Percentiles rank a stretch among this genome's conserved stretches.
Conservation (phyloP, 2,329 filamentous ascomycete species). For the Microascus cirrosus region DNA sequence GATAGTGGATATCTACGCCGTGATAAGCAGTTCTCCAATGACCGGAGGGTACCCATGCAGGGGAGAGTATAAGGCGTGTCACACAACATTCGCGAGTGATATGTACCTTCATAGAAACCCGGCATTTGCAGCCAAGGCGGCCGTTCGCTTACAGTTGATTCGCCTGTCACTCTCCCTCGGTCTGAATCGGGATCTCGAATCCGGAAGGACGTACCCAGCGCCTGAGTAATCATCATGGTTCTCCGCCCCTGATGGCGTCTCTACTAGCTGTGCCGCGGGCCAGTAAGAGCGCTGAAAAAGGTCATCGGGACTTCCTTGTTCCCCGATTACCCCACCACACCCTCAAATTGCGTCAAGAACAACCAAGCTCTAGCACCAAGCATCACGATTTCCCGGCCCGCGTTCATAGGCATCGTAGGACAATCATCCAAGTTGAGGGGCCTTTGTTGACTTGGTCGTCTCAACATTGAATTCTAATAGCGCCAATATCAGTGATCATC, state of each 20-base stretch:
- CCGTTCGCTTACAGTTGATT: neutral
- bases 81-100: too few species aligned
- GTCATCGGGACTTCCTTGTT: neutral
- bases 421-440: neutral
- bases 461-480: neutral
- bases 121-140: too few species aligned
- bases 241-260: neutral
- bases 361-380: neutral
- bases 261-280: neutral
- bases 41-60: too few species aligned
- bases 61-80: too few species aligned
- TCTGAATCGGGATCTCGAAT: neutral
- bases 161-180: neutral
- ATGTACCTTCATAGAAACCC: too few species aligned
- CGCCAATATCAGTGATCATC: neutral
- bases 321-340: neutral
- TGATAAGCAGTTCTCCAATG: too few species aligned
- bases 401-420: neutral
- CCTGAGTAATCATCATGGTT: neutral
- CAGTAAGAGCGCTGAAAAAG: neutral
- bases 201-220: neutral
- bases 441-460: neutral
- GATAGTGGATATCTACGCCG: neutral
- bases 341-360: constrained; percentile 2
- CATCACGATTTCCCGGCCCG: neutral